phyloP scores from a whole-genome alignment of 805 yeast species.

The Metschnikowia proteae region DNA sequence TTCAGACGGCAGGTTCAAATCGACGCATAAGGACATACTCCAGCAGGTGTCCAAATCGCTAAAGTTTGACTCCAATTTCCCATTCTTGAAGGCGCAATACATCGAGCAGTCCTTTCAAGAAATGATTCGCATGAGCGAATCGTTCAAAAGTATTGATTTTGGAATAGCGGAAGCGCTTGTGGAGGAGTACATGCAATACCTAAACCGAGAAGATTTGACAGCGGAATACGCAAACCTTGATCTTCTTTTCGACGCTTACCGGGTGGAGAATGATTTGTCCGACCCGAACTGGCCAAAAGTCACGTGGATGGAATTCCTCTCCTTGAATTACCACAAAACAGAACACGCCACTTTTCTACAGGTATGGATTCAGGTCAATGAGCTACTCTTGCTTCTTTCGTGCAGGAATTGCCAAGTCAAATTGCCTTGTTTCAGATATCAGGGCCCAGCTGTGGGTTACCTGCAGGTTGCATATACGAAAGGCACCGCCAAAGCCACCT shows the following conservation, averaged over 20 bases:
- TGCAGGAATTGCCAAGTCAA: neutral
- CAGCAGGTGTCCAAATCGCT: conserved; percentile 24
- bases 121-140: neutral
- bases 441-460: neutral
- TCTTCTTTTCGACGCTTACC: conserved; percentile 27
- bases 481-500: neutral
- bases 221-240: conserved; percentile 21
- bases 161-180: conserved; percentile 22
- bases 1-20: conserved; percentile 24
- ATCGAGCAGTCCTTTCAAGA: conserved; percentile 26
- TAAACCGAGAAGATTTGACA: conserved; percentile 14
- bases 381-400: conserved; percentile 21
- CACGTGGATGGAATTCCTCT: conserved; percentile 36
- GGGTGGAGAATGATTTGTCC: conserved; percentile 26
- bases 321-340: conserved; percentile 21
- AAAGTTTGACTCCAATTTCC: conserved; percentile 22
- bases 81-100: conserved; percentile 32
- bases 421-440: neutral
- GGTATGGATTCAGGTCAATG: conserved; percentile 33
- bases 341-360: conserved; percentile 27
- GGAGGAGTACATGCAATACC: conserved; percentile 22
- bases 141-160: neutral
- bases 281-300: conserved; percentile 35
- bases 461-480: neutral
- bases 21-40: conserved; percentile 30